Conservation (phyloP, 495 filamentous ascomycete genomes). For the Collariella sp. region DNA sequence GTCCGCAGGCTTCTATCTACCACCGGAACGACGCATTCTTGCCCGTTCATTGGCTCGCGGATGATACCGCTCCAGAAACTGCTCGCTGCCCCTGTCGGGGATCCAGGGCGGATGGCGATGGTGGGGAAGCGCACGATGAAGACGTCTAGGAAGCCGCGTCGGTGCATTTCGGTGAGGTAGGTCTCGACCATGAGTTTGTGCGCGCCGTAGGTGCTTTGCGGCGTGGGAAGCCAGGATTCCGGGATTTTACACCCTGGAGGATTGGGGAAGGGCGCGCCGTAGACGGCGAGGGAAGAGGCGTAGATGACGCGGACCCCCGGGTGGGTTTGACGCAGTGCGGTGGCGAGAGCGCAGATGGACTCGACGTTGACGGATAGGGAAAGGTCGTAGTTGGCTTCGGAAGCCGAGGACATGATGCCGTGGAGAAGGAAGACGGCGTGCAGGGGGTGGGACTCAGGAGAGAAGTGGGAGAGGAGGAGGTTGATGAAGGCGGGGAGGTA, state of each 20-base stretch:
- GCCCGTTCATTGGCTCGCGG: slow-evolving; percentile 45
- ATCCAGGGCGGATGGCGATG: slow-evolving; percentile 64
- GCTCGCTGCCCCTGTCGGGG: slow-evolving; percentile 64
- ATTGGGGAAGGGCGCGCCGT: slow-evolving; percentile 25
- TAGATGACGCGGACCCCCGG: slow-evolving; percentile 60
- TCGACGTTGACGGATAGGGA: slow-evolving; percentile 69
- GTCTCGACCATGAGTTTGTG: slow-evolving; percentile 72
- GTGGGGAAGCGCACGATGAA: slow-evolving; percentile 64
- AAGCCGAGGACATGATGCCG: slow-evolving; percentile 75
- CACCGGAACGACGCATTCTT: slow-evolving; percentile 56
- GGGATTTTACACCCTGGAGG: background rate
- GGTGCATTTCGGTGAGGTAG: slow-evolving; percentile 66
- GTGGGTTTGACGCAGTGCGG: slow-evolving; percentile 47
- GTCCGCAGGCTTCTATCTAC: slow-evolving; percentile 49
- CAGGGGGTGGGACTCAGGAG: slow-evolving; percentile 35
- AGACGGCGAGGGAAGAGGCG: slow-evolving; percentile 38
- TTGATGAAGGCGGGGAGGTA: slow-evolving; percentile 42
- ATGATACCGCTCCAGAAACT: slow-evolving; percentile 65
- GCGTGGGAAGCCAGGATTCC: slow-evolving; percentile 49
- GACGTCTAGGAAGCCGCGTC: slow-evolving; percentile 60
- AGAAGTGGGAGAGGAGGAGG: slow-evolving; percentile 34
- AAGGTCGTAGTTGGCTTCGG: slow-evolving; percentile 67
- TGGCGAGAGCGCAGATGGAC: slow-evolving; percentile 55
- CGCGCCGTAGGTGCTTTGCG: slow-evolving; percentile 64
- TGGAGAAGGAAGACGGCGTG: slow-evolving; percentile 69